These are phyloP conservation scores for Dactylonectria estremocensis DNA, from an alignment of 2,329 filamentous ascomycete species.

Conservation along the genomic window DNA sequence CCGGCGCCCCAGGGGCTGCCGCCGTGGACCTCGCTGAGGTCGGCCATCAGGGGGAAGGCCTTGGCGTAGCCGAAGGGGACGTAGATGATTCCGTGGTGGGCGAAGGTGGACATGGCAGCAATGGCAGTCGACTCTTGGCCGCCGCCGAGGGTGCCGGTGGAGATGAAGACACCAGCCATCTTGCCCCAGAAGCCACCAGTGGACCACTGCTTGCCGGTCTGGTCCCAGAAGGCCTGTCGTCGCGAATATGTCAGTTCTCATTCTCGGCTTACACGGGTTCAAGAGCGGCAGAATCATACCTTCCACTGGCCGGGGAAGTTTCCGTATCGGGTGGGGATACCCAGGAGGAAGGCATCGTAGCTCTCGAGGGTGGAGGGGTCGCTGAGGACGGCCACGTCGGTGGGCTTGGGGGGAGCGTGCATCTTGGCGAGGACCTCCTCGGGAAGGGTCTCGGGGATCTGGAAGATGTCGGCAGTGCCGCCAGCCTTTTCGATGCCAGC, in stretches of 20 bases:
- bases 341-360: constrained; percentile 93
- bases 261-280: neutral
- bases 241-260: neutral
- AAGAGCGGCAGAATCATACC: constrained; percentile 50
- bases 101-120: constrained; percentile 84
- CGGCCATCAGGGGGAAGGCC: constrained; percentile 77
- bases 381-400: constrained; percentile 75
- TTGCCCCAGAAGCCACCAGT: constrained; percentile 86
- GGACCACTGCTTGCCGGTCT: constrained; percentile 88
- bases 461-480: constrained; percentile 85
- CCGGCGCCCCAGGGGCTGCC: constrained; percentile 95
- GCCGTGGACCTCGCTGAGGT: constrained; percentile 86
- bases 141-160: constrained; percentile 86
- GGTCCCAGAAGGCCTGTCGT: constrained; percentile 82
- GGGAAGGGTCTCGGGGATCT: constrained; percentile 90
- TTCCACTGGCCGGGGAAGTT: constrained; percentile 99
- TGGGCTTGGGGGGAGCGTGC: constrained; percentile 85
- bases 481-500: constrained; percentile 91
- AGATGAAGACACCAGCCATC: constrained; percentile 91
- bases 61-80: constrained; percentile 96
- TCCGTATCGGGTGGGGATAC: constrained; percentile 95
- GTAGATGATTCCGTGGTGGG: constrained; percentile 96
- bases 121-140: constrained; percentile 94
- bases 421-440: constrained; percentile 90
- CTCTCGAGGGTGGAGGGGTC: constrained; percentile 72